Conservation (phyloP, 1,284 basidiomycete species). For the Butyriboletus appendiculatus region DNA sequence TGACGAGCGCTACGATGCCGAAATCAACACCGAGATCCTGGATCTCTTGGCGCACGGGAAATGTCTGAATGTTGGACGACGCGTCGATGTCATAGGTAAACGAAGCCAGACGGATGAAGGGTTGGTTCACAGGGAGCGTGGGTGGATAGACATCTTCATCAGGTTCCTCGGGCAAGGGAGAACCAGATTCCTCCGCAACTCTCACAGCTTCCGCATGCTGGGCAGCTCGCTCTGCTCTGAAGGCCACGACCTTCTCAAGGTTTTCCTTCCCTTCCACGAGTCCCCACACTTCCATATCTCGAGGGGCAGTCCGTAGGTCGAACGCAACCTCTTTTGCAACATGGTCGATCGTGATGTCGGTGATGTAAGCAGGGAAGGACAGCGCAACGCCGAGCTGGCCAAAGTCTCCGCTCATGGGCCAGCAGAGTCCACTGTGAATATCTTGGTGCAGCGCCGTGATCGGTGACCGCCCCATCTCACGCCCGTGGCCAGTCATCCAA, state of each 20-base stretch:
- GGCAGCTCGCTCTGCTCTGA: constrained; percentile 44
- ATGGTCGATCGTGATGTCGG: constrained; percentile 89
- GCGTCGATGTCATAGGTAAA: constrained; percentile 81
- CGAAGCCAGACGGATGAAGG: constrained; percentile 73
- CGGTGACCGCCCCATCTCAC: constrained; percentile 75
- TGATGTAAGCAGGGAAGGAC: constrained; percentile 65
- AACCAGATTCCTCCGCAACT: constrained; percentile 41
- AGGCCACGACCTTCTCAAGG: constrained; percentile 54
- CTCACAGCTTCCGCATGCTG: constrained; percentile 35
- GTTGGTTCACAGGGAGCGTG: constrained; percentile 52
- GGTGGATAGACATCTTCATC: constrained; percentile 46
- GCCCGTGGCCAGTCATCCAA: constrained; percentile 59
- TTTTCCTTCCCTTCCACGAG: constrained; percentile 79
- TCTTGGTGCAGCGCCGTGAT: constrained; percentile 86
- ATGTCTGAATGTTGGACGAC: constrained; percentile 80
- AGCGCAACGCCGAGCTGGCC: constrained; percentile 86
- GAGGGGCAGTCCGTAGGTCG: constrained; percentile 80
- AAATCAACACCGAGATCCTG: constrained; percentile 74
- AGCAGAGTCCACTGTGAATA: constrained; percentile 82
- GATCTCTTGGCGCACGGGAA: constrained; percentile 72
- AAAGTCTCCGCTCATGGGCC: constrained; percentile 81
- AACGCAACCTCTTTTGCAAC: constrained; percentile 76
- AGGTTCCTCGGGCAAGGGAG: constrained; percentile 37
- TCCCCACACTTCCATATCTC: constrained; percentile 88
- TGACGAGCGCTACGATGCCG: constrained; percentile 74